Conservation (phyloP, 768 basidiomycete genomes). For the Leccinum subgranulosum region DNA sequence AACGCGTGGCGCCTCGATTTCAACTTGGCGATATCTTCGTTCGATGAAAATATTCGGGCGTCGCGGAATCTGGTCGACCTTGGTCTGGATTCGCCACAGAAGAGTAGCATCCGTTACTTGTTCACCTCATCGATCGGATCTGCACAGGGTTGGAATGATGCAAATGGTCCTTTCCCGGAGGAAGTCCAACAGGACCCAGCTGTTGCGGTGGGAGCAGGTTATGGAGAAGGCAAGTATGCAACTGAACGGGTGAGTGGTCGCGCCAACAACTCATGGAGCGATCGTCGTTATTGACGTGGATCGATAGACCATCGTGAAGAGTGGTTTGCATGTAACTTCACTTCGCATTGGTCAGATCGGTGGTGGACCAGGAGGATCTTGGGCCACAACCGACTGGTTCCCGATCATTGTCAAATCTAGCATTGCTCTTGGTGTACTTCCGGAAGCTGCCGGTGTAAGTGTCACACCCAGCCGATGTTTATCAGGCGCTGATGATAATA, state of each 20-base stretch:
- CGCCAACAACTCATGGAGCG: neutral
- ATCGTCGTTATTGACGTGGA: neutral
- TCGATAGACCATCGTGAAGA: conserved; percentile 35
- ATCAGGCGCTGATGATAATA: neutral
- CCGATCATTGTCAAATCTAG: conserved; percentile 40
- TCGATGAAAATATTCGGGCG: conserved; percentile 39
- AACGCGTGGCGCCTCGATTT: conserved; percentile 47
- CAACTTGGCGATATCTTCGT: conserved; percentile 39
- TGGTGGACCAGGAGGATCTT: conserved; percentile 40
- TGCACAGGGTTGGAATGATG: conserved; percentile 29
- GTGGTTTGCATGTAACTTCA: conserved; percentile 34
- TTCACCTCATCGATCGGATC: conserved; percentile 42
- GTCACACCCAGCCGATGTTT: neutral
- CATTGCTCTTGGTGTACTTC: conserved; percentile 26
- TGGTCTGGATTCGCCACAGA: conserved; percentile 27
- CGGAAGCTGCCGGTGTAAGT: conserved; percentile 34
- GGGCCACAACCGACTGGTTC: conserved; percentile 47
- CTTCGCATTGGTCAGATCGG: conserved; percentile 47
- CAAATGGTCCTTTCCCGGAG: conserved; percentile 34
- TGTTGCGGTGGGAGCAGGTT: conserved; percentile 40
- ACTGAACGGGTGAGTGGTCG: conserved; percentile 33
- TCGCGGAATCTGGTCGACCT: conserved; percentile 37
- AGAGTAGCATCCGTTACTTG: conserved; percentile 30
- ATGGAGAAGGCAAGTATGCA: conserved; percentile 46
- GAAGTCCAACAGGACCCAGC: conserved; percentile 29